phyloP scores from a whole-genome alignment of 2,329 filamentous ascomycete species.

The Fusarium falciforme region DNA sequence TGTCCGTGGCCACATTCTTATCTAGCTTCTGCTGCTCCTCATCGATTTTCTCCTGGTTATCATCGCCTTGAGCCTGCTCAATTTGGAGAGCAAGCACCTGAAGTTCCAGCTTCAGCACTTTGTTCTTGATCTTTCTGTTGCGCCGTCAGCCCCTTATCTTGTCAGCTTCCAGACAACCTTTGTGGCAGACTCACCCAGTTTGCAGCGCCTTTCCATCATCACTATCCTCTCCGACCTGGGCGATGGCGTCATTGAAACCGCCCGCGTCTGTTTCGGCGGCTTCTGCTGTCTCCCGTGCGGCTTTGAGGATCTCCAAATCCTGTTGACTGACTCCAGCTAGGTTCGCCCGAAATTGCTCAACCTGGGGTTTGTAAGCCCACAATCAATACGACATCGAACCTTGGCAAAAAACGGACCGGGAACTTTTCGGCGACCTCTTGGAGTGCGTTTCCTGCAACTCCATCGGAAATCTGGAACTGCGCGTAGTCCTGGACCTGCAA shows the following conservation, averaged over 20 bases:
- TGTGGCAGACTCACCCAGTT: constrained; percentile 49
- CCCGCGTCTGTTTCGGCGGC: constrained; percentile 60
- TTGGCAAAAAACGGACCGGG: constrained; percentile 52
- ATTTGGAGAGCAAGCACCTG: constrained; percentile 63
- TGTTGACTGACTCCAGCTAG: constrained; percentile 58
- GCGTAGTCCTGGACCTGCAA: constrained; percentile 16
- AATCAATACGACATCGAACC: background rate
- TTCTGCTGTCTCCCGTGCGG: constrained; percentile 62
- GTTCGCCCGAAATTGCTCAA: constrained; percentile 42
- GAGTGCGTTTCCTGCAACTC: constrained; percentile 63
- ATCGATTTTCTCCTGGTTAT: constrained; percentile 57
- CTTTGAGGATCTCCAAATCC: constrained; percentile 63
- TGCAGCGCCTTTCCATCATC: constrained; percentile 58
- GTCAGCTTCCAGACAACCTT: background rate
- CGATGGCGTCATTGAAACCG: constrained; percentile 61
- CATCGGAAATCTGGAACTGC: constrained; percentile 62
- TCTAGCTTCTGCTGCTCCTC: constrained; percentile 63
- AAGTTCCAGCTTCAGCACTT: constrained; percentile 68
- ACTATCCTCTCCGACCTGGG: constrained; percentile 56
- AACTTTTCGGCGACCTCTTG: constrained; percentile 66
- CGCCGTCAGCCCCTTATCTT: background rate
- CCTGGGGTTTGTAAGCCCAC: constrained; percentile 3
- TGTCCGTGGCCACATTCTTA: constrained; percentile 60
- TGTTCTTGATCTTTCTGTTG: constrained; percentile 67
- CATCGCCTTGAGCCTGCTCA: constrained; percentile 60